Conservation (phyloP, 2,329 filamentous ascomycete species). For the Phoma herbarum region DNA sequence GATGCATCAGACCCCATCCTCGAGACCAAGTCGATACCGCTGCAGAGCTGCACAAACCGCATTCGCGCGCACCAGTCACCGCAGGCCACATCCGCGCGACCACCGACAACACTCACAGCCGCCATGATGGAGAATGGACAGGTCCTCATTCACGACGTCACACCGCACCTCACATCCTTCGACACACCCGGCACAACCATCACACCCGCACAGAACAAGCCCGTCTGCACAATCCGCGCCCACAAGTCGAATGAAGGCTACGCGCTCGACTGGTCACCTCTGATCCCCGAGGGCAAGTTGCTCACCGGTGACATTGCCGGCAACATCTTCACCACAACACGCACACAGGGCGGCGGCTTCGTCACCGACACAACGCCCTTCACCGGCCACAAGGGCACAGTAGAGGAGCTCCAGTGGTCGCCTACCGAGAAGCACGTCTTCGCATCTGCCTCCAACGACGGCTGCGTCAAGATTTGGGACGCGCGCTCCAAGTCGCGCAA, state of each 20-base stretch:
- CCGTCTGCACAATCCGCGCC: conserved; percentile 83
- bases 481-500: conserved; percentile 87
- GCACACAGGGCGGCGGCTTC: conserved; percentile 87
- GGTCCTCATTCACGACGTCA: conserved; percentile 93
- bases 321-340: conserved; percentile 85
- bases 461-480: conserved; percentile 96
- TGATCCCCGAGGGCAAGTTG: conserved; percentile 82
- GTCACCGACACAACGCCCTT: conserved; percentile 86
- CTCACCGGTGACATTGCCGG: conserved; percentile 92
- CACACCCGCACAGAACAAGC: conserved; percentile 85
- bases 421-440: conserved; percentile 94
- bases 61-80: conserved; percentile 87
- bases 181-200: conserved; percentile 86
- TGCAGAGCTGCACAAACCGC: conserved; percentile 89
- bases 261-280: conserved; percentile 93
- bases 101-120: conserved; percentile 85
- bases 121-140: conserved; percentile 91
- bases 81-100: conserved; percentile 71
- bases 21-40: conserved; percentile 87
- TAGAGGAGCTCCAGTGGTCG: conserved; percentile 98
- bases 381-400: conserved; percentile 81
- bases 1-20: conserved; percentile 83
- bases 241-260: conserved; percentile 91
- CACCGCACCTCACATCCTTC: conserved; percentile 86
- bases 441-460: conserved; percentile 91